Percentiles rank a stretch among this genome's conserved stretches.
These are phyloP conservation scores for Styphnolobium japonicum DNA, from an alignment of 306 rosid genomes.

Conservation along the genomic window DNA sequence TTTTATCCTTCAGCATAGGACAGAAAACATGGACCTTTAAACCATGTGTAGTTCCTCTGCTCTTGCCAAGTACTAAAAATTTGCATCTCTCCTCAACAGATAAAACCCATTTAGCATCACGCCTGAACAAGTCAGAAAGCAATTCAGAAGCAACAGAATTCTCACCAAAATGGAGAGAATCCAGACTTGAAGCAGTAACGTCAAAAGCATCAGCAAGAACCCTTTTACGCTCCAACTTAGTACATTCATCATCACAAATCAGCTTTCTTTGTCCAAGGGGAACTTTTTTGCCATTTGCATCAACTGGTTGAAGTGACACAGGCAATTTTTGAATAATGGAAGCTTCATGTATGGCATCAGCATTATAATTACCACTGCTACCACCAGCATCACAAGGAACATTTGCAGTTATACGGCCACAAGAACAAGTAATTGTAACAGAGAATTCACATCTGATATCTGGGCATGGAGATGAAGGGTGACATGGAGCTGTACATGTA, in stretches of 20 bases:
- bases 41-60: conserved; percentile 60
- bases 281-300: conserved; percentile 53
- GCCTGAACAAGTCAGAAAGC: conserved; percentile 62
- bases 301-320: conserved; percentile 65
- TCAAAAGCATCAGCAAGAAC: conserved; percentile 95
- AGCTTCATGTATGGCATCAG: conserved; percentile 65
- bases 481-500: conserved; percentile 78
- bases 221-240: conserved; percentile 81
- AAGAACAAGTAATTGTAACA: conserved; percentile 75
- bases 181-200: conserved; percentile 63
- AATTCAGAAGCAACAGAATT: conserved; percentile 55
- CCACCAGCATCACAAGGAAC: conserved; percentile 92
- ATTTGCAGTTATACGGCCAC: conserved; percentile 68
- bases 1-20: conserved; percentile 81
- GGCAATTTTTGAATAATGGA: conserved; percentile 77
- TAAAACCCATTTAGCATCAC: conserved; percentile 88
- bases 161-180: conserved; percentile 84
- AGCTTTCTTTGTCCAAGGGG: conserved; percentile 89
- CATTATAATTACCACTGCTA: conserved; percentile 45
- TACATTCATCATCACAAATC: conserved; percentile 87
- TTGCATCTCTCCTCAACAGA: conserved; percentile 96
- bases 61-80: conserved; percentile 76
- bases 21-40: conserved; percentile 80
- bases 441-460: conserved; percentile 65
- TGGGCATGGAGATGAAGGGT: conserved; percentile 75